Percentiles rank a stretch among this genome's conserved stretches.
Conservation (phyloP, 208 protist species). For the Leishmania gerbilli region DNA sequence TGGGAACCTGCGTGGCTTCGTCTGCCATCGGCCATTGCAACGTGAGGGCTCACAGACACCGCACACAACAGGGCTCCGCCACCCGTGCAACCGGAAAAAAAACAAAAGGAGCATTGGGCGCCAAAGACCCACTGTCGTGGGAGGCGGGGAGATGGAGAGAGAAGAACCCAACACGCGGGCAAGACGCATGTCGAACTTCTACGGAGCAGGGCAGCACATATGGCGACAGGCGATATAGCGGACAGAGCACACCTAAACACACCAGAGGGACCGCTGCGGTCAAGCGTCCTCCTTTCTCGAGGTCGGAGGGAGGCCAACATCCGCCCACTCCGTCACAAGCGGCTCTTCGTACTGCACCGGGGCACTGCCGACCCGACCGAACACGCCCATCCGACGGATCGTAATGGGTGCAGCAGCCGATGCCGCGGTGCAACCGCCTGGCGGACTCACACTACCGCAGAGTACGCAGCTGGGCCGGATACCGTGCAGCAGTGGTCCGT, state of each 20-base stretch:
- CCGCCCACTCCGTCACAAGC: slow-evolving; percentile 45
- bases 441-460: slow-evolving; percentile 15
- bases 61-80: not conserved
- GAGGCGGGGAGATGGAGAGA: not conserved
- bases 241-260: not conserved
- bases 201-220: not conserved
- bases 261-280: not conserved
- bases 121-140: not conserved
- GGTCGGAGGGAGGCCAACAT: slow-evolving; percentile 35
- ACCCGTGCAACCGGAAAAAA: not conserved
- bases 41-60: not conserved
- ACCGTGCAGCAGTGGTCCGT: slow-evolving; percentile 55
- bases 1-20: not conserved
- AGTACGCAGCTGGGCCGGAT: slow-evolving; percentile 45
- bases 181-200: not conserved
- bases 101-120: not conserved
- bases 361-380: slow-evolving; percentile 17
- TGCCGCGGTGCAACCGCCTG: slow-evolving; percentile 20
- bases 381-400: slow-evolving; percentile 14
- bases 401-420: slow-evolving; percentile 19
- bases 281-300: slow-evolving; percentile 13
- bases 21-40: not conserved
- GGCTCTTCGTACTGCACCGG: slow-evolving; percentile 41
- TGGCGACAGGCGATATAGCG: not conserved
- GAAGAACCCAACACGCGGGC: not conserved